These are phyloP conservation scores for Uncinocarpus reesii DNA, from an alignment of 2,329 filamentous ascomycete genomes.

Conservation along the genomic window DNA sequence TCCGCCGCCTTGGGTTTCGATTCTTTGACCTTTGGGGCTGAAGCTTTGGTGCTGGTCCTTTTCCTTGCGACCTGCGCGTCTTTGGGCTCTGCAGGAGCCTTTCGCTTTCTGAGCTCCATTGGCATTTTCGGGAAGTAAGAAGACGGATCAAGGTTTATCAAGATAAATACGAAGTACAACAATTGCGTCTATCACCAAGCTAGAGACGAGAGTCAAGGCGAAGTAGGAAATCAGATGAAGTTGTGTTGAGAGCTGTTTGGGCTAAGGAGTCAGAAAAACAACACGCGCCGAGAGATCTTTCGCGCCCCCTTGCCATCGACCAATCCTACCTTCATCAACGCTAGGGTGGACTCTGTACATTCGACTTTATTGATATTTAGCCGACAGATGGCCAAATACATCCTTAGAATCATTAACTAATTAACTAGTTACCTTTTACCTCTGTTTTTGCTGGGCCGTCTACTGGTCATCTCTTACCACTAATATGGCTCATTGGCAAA, in stretches of 20 bases:
- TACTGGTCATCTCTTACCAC: too few relatives aligned
- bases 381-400: too few relatives aligned
- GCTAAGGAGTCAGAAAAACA: constrained; percentile 8
- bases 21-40: constrained; percentile 22
- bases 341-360: too few relatives aligned
- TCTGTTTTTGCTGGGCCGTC: too few relatives aligned
- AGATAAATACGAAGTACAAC: not conserved
- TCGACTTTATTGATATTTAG: too few relatives aligned
- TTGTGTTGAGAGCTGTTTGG: not conserved
- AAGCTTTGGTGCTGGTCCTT: constrained; percentile 30
- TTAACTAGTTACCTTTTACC: too few relatives aligned
- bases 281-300: not conserved
- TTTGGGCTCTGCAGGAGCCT: constrained; percentile 42
- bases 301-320: not conserved
- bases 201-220: too few relatives aligned
- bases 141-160: not conserved
- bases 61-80: constrained; percentile 41
- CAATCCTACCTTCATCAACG: not conserved
- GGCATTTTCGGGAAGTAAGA: constrained; percentile 8
- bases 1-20: constrained; percentile 23
- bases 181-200: not conserved
- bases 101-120: constrained; percentile 55
- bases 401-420: too few relatives aligned
- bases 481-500: too few relatives aligned
- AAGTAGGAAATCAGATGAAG: not conserved